These are phyloP conservation scores for Penicillium decumbens DNA, from an alignment of 2,329 filamentous ascomycete genomes.

Conservation along the genomic window DNA sequence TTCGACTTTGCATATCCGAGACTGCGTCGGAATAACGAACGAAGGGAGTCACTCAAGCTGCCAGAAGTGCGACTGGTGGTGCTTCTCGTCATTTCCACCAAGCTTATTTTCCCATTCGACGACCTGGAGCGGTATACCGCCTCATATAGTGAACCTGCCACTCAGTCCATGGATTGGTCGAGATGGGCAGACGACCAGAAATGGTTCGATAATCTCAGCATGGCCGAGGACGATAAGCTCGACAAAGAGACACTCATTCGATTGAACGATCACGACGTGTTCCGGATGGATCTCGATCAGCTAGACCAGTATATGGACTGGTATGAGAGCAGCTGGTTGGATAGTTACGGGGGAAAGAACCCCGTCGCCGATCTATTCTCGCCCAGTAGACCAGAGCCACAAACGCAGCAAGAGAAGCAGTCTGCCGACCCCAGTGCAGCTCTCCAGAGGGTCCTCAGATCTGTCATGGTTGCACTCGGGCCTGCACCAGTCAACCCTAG, in stretches of 20 bases:
- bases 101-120: constrained; percentile 74
- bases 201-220: constrained; percentile 33
- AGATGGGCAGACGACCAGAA: constrained; percentile 58
- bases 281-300: constrained; percentile 56
- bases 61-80: constrained; percentile 72
- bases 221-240: constrained; percentile 30
- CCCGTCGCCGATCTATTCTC: constrained; percentile 44
- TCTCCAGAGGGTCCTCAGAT: constrained; percentile 38
- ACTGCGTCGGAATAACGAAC: constrained; percentile 31
- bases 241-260: constrained; percentile 49
- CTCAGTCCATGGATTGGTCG: constrained; percentile 65
- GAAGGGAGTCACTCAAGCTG: constrained; percentile 48
- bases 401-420: constrained; percentile 8
- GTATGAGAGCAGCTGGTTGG: constrained; percentile 63
- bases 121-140: constrained; percentile 49
- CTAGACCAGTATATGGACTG: constrained; percentile 75
- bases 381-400: constrained; percentile 21
- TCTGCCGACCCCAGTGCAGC: constrained; percentile 25
- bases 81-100: constrained; percentile 69
- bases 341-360: constrained; percentile 26
- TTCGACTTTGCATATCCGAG: constrained; percentile 55
- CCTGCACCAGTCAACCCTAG: constrained; percentile 37
- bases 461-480: constrained; percentile 43
- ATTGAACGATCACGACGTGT: constrained; percentile 59
- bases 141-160: constrained; percentile 53